Base-by-base conservation (phyloP, 352 stramenopile species). In the Pythium sp. region DNA sequence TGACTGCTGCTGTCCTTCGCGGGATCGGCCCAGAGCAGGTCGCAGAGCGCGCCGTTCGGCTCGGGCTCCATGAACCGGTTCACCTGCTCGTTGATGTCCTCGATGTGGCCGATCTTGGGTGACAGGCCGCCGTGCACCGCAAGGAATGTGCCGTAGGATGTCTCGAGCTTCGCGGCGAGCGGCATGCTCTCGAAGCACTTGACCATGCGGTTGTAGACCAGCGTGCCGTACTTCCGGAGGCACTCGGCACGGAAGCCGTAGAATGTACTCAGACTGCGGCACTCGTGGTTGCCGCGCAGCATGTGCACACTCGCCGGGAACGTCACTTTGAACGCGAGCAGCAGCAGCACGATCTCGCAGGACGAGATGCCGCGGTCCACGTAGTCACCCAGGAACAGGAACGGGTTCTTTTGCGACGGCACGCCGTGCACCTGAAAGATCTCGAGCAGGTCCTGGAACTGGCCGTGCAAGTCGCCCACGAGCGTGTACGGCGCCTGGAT, bases 171-270 rank as follows among this genome's bases (percentile, higher is more conserved):
- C 1, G 87, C 87, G 1, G 85, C 85, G 28, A 95, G 64, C 38
- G 87, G 85, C 79, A 95, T 88, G 70, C 74, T 87, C 70, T 95
- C 82, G 58, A 95, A 95, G 64, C 87, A 95, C 66, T 91, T 91
- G 70, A 95, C 77, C 69, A 84, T 83, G 57, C 86, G 85, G 65
- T 93, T 92, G 75, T 93, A 95, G 20, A 93, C 71, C 12, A 87
- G 67, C 20, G 84, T 79, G 8, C 87, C 87, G 67, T 93, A 95
- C 65, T 95, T 95, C 53, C 71, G 68, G 0, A 91, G 71, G 55
- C 98, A 99, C 80, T 99, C 98, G 72, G 98, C 93, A 58, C 99
- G 99, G 72, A 99, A 99, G n/a, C 98, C 98, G 77, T 99, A 99
- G 72, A 99, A 99, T 69, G 97, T 97, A 78, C 98, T 99, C 41